Conservation (phyloP, 148 eudicot genomes). For the Camellia japonica region DNA sequence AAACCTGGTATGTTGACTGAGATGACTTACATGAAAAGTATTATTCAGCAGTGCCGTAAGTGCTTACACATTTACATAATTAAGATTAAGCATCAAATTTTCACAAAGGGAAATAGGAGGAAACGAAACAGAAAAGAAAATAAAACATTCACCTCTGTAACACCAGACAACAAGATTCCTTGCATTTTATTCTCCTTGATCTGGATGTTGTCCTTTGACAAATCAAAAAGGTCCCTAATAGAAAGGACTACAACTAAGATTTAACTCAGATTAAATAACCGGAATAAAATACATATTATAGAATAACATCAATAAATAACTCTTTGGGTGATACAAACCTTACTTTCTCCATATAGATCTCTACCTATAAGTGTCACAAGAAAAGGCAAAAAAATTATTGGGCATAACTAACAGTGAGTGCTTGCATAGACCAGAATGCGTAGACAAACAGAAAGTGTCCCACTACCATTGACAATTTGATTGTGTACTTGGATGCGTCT, state of each 20-base stretch:
- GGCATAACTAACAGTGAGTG: not conserved
- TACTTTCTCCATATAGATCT: conserved; percentile 95
- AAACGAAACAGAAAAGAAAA: not conserved
- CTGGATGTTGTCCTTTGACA: conserved; percentile 83
- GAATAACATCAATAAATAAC: not conserved
- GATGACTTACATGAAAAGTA: not conserved
- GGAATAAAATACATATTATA: not conserved
- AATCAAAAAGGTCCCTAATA: conserved; percentile 86
- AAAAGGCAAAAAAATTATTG: not conserved
- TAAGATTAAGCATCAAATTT: not conserved
- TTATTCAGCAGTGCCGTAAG: not conserved
- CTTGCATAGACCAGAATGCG: not conserved
- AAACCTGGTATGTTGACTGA: not conserved
- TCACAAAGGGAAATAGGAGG: not conserved
- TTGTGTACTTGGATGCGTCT: conserved; percentile 27
- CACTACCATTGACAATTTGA: conserved; percentile 80
- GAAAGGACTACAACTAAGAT: conserved; percentile 15
- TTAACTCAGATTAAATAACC: not conserved
- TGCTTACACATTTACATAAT: not conserved
- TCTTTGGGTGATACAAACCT: conserved; percentile 52
- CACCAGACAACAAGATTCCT: conserved; percentile 72
- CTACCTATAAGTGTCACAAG: conserved; percentile 52
- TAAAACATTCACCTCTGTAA: conserved; percentile 56
- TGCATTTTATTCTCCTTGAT: conserved; percentile 80
- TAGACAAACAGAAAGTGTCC: not conserved